Evolutionary conservation across 805 yeast species (phyloP).

Genomic region (Lachancea thermotolerans): DNA sequence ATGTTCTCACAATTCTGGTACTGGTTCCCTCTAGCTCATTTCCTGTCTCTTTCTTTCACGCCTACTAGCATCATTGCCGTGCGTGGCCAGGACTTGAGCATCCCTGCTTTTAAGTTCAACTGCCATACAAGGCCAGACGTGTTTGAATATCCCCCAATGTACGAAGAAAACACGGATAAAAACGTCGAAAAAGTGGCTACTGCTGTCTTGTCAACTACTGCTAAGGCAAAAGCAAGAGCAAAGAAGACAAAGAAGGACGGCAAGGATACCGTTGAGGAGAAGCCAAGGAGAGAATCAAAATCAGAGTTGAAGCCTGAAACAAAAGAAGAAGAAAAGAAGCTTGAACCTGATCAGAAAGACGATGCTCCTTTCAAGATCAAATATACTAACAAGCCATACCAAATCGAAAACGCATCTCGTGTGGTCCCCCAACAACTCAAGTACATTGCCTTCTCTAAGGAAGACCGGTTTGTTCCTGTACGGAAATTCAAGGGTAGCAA

Average conservation of each 20-base stretch:
- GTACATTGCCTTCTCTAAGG: constrained; percentile 70
- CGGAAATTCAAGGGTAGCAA: constrained; percentile 63
- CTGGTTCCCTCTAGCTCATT: constrained; percentile 97
- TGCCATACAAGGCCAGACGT: constrained; percentile 75
- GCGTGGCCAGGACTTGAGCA: constrained; percentile 65
- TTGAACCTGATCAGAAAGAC: constrained; percentile 18
- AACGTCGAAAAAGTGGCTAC: constrained; percentile 85
- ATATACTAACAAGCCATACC: constrained; percentile 59
- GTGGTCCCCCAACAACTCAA: constrained; percentile 85
- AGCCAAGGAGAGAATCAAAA: constrained; percentile 22
- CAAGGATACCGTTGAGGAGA: constrained; percentile 38
- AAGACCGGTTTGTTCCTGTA: constrained; percentile 73
- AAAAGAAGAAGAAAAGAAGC: constrained; percentile 23
- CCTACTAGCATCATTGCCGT: constrained; percentile 91
- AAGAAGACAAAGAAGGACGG: constrained; percentile 49
- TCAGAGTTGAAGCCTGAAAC: constrained; percentile 14
- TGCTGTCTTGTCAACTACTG: constrained; percentile 91
- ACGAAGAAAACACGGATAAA: constrained; percentile 69
- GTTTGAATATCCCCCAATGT: constrained; percentile 86
- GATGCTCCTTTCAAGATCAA: constrained; percentile 37
- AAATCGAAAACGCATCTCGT: constrained; percentile 72
- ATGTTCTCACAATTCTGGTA: constrained; percentile 94
- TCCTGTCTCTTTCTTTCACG: constrained; percentile 81
- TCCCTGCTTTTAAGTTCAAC: constrained; percentile 74
- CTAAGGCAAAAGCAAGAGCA: constrained; percentile 89